Evolutionary conservation across 2,329 filamentous ascomycete species (phyloP).

Genomic region (Dendryphion nanum): DNA sequence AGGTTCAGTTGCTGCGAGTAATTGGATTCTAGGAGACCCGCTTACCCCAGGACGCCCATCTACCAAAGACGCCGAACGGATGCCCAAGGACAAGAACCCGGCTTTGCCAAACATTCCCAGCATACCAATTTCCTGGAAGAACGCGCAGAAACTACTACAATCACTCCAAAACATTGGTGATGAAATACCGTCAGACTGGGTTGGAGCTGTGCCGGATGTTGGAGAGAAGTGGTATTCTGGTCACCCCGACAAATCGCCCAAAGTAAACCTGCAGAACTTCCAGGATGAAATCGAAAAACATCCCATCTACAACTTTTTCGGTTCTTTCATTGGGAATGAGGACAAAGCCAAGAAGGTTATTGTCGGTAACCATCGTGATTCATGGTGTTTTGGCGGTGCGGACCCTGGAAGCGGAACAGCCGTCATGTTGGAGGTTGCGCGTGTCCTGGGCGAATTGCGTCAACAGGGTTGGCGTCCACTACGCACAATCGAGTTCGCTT

Average conservation of each 20-base stretch:
- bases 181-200: conserved; percentile 68
- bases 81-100: conserved; percentile 67
- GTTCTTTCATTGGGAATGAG: conserved; percentile 79
- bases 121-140: conserved; percentile 83
- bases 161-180: conserved; percentile 73
- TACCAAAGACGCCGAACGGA: conserved; percentile 61
- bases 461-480: conserved; percentile 82
- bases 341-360: conserved; percentile 80
- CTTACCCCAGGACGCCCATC: conserved; percentile 85
- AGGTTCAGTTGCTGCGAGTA: conserved; percentile 76
- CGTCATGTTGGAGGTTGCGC: conserved; percentile 83
- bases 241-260: conserved; percentile 64
- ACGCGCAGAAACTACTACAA: conserved; percentile 77
- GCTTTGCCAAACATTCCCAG: conserved; percentile 84
- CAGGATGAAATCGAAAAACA: conserved; percentile 82
- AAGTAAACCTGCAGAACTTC: conserved; percentile 78
- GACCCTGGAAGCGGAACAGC: conserved; percentile 85
- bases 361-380: conserved; percentile 89
- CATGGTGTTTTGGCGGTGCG: conserved; percentile 84
- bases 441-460: conserved; percentile 77
- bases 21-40: conserved; percentile 85
- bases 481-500: conserved; percentile 94
- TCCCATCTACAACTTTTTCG: conserved; percentile 89
- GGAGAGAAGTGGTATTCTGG: conserved; percentile 79
- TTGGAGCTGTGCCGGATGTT: conserved; percentile 72